Base-by-base conservation (phyloP, 495 filamentous ascomycete species). In the Neurospora tetrasperma region DNA sequence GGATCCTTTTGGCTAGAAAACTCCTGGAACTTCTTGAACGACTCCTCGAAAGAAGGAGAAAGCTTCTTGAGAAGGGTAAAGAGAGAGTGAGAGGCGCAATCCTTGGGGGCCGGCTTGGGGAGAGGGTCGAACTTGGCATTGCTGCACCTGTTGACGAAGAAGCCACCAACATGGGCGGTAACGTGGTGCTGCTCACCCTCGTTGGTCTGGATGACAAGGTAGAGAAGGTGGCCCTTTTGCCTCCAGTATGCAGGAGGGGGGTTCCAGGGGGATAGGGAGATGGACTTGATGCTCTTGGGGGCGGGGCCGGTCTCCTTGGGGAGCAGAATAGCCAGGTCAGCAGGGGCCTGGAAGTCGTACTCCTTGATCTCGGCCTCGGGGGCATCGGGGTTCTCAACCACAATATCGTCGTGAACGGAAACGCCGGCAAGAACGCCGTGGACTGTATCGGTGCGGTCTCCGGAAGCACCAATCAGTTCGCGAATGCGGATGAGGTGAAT, bases 141-240 rank as follows among this genome's bases (percentile, higher is more conserved):
- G 66, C 92, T 92, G 43, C 90, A 96, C 79, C 92, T 96, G 88
- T 97, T 98, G 74, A 98, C 93, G 82, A 90, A 98, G 85, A 99
- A 99, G 5, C 96, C 96, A 11, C 93, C 92, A 68, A 96, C 91
- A 78, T 97, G 92, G 8, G 93, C 89, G 9, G 96, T 98, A 75
- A 99, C 92, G 79, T 98, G 93, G 82, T 91, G 89, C 79, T 94
- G 91, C 80, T 98, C 94, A 72, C 93, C 93, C 82, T 99, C 96
- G 77, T 91, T 93, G 43, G 94, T 98, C 20, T 90, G 91, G 42
- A 96, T 85, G 72, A 92, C 87, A 23, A 99, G 86, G 83, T 99
- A 99, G 46, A 99, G 88, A 40, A 99, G 85, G 80, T 99, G 96
- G 44, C 96, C 96, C 79, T 91, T 93, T 76, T 97, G 92, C 69